Evolutionary conservation across 345 rosid genomes (phyloP), one percentile per base, ranked within the genome.

Genomic region (Melaleuca alternifolia): DNA sequence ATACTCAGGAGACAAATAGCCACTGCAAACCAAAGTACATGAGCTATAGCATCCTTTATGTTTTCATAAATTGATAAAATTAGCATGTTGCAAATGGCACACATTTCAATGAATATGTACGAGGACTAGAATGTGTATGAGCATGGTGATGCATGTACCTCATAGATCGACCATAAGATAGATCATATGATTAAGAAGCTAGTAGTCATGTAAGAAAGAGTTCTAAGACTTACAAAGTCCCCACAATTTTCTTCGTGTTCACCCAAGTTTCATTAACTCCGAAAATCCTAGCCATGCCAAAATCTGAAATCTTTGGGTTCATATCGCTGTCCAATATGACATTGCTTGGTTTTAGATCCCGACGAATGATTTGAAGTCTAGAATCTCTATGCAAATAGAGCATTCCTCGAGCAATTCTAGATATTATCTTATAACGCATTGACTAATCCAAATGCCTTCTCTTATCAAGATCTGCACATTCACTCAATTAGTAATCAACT

Each of bases 251-350:
- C 2, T 37, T 86, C 3, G 92, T 87, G 9, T 30, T 54, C 1
- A 24, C 85, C 7, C 61, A 77, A 7, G 87, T 90, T 85, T 89
- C 86, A 48, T 89, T 88, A 9, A 48, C 30, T 26, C 54, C 82
- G 6, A 90, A 85, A 10, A 89, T 61, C 26, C 87, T 86, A 23
- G 92, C 87, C 86, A 85, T 84, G 52, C 88, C 90, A 51, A 90
- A 90, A 85, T 90, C 89, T 75, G 89, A 56, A 37, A 90, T 89
- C 56, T 90, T 90, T 0, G 92, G 89, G 81, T 87, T 90, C 87
- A 88, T 85, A 6, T 86, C 77, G 12, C 44, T 83, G 26, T 90
- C 91, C 21, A 87, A 54, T 46, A 90, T 30, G 71, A 90, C 75
- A n/a, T 90, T 90, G 79, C 90, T 84, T 16, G 89, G 62, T 88